A percentile compares a stretch with the other conserved stretches of the same genome.
Conservation (phyloP, 768 basidiomycete species). For the Hericium coralloides region DNA sequence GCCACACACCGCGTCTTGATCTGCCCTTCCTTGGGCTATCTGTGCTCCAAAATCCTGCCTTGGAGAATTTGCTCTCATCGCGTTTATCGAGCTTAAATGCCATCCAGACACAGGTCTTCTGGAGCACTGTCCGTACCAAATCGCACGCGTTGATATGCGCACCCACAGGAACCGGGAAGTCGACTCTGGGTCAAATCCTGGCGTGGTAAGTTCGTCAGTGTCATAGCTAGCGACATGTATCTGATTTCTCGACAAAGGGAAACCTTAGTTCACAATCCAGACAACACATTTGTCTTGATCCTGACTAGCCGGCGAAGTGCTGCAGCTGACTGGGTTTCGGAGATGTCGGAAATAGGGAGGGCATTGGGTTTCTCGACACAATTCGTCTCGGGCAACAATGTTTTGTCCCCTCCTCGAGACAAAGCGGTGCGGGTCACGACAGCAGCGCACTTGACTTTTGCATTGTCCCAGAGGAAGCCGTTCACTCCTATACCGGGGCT, state of each 20-base stretch:
- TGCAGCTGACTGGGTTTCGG: conserved; percentile 46
- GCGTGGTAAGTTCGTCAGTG: conserved; percentile 51
- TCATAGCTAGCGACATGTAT: neutral
- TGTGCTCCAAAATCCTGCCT: conserved; percentile 35
- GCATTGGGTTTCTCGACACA: conserved; percentile 34
- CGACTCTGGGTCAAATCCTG: conserved; percentile 57
- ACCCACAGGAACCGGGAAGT: conserved; percentile 78
- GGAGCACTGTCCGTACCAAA: conserved; percentile 64
- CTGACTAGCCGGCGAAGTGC: conserved; percentile 50
- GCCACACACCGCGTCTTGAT: conserved; percentile 55
- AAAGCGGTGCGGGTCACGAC: conserved; percentile 51
- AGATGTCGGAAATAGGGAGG: conserved; percentile 35
- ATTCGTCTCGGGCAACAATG: conserved; percentile 17
- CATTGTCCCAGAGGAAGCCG: conserved; percentile 25
- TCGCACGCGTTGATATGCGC: conserved; percentile 66
- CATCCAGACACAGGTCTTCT: conserved; percentile 85
- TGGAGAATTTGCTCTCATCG: conserved; percentile 38
- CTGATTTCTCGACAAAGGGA: conserved; percentile 36
- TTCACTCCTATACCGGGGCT: conserved; percentile 32
- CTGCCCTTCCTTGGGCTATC: conserved; percentile 66
- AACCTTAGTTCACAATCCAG: conserved; percentile 33
- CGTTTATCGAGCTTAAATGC: conserved; percentile 59
- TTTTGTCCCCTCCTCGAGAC: conserved; percentile 29
- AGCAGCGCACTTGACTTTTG: conserved; percentile 39
- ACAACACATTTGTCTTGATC: conserved; percentile 50